phyloP scores from a whole-genome alignment of 1,139 yeast species.

The Protomyces inouyei region DNA sequence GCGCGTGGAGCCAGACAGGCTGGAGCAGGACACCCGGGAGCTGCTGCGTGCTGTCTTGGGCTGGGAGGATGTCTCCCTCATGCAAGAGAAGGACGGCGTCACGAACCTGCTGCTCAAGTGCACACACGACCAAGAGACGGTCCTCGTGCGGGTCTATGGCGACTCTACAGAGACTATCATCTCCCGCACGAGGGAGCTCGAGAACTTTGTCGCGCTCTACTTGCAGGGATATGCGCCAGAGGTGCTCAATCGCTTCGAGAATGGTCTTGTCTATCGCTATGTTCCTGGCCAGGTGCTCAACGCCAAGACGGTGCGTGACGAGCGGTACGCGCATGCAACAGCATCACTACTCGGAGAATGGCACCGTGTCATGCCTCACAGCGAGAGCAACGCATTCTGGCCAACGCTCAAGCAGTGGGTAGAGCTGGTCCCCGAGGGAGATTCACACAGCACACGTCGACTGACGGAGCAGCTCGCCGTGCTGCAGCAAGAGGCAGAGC shows the following conservation, averaged over 20 bases:
- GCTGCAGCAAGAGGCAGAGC: constrained; percentile 6
- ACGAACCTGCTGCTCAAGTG: constrained; percentile 47
- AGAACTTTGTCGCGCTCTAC: constrained; percentile 61
- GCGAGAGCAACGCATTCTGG: constrained; percentile 16
- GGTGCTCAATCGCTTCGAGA: constrained; percentile 62
- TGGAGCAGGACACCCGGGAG: constrained; percentile 2
- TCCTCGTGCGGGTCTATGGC: constrained; percentile 69
- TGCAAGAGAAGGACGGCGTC: constrained; percentile 66
- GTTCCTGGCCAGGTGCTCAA: constrained; percentile 52
- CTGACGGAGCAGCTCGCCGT: neutral
- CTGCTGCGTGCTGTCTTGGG: constrained; percentile 30
- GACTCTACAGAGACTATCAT: constrained; percentile 69
- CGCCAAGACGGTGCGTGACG: constrained; percentile 3
- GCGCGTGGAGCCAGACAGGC: neutral
- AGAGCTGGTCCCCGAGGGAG: constrained; percentile 28
- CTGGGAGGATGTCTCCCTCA: constrained; percentile 32
- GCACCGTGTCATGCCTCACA: constrained; percentile 44
- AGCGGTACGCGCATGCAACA: constrained; percentile 47
- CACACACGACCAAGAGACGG: constrained; percentile 40
- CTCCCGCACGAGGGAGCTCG: constrained; percentile 70
- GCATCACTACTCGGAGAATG: constrained; percentile 68
- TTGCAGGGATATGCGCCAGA: constrained; percentile 64
- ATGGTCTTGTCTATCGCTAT: constrained; percentile 70
- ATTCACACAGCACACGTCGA: constrained; percentile 26
- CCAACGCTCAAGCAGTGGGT: constrained; percentile 13